Conservation (phyloP, 163 green algal genomes). For the Scenedesmus sp. region DNA sequence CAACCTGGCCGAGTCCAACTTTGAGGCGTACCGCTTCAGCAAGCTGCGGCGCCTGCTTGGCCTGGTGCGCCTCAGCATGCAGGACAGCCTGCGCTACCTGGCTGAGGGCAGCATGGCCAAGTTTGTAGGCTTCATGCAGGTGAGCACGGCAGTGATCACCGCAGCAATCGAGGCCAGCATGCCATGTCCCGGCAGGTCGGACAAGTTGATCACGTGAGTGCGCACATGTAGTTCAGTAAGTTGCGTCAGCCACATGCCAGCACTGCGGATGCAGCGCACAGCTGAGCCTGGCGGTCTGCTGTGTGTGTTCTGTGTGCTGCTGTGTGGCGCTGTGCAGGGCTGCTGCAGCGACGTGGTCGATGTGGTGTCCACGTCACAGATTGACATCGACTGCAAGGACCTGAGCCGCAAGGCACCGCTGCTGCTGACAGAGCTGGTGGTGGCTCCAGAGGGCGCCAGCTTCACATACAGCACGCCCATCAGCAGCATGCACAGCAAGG, state of each 20-base stretch:
- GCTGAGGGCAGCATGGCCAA: constrained; percentile 73
- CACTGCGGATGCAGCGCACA: not conserved
- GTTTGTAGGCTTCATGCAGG: constrained; percentile 72
- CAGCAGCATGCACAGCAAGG: constrained; percentile 60
- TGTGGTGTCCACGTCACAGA: constrained; percentile 62
- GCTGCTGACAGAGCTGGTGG: constrained; percentile 74
- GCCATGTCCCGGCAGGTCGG: not conserved
- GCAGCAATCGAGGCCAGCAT: not conserved
- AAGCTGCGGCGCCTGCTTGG: constrained; percentile 83
- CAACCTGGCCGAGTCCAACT: constrained; percentile 84
- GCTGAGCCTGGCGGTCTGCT: not conserved
- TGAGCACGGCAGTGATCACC: not conserved
- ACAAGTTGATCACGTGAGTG: not conserved
- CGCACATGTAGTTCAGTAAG: not conserved
- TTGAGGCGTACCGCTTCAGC: constrained; percentile 80
- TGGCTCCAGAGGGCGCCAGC: constrained; percentile 43
- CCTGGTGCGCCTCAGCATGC: constrained; percentile 78
- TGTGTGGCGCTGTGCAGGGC: not conserved
- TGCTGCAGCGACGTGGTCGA: constrained; percentile 58
- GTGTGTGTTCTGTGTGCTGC: not conserved
- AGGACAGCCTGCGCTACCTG: constrained; percentile 86
- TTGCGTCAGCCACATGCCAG: not conserved
- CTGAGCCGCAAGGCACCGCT: constrained; percentile 63
- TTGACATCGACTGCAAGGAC: constrained; percentile 57
- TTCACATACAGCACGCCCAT: constrained; percentile 71